These are phyloP conservation scores for Phytophthora cryptogea DNA, from an alignment of 352 stramenopile species.

Conservation along the genomic window DNA sequence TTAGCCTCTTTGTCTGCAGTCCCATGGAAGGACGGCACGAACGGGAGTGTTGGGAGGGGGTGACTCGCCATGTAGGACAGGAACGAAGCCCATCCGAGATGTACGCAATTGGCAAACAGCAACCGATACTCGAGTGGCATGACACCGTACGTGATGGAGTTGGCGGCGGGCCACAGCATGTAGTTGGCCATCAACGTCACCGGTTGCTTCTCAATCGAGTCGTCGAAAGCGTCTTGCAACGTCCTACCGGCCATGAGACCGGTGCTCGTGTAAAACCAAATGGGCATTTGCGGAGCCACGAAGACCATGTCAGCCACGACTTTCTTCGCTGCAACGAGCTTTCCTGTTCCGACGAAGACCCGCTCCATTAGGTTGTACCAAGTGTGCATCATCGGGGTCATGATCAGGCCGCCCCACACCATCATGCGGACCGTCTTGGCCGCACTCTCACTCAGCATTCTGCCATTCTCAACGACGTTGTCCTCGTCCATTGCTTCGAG, in stretches of 20 bases:
- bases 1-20: neutral
- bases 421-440: conserved; percentile 59
- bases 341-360: conserved; percentile 26
- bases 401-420: conserved; percentile 84
- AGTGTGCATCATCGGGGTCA: conserved; percentile 88
- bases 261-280: conserved; percentile 41
- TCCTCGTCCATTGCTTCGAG: conserved; percentile 15
- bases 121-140: conserved; percentile 40
- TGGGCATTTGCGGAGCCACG: conserved; percentile 33
- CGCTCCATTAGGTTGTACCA: conserved; percentile 89
- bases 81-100: conserved; percentile 41
- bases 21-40: conserved; percentile 11
- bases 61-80: conserved; percentile 38
- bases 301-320: conserved; percentile 41
- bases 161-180: conserved; percentile 39
- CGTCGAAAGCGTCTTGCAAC: conserved; percentile 21
- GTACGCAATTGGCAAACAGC: conserved; percentile 37
- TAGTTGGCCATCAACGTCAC: conserved; percentile 38
- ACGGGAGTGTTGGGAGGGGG: conserved; percentile 9
- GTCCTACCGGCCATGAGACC: conserved; percentile 33
- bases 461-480: conserved; percentile 4
- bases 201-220: conserved; percentile 32
- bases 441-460: conserved; percentile 21
- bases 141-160: conserved; percentile 39
- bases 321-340: conserved; percentile 35